Percentiles rank a stretch among this genome's conserved stretches.
phyloP scores from a whole-genome alignment of 140 eudicot genomes.

The Anethum foeniculum region DNA sequence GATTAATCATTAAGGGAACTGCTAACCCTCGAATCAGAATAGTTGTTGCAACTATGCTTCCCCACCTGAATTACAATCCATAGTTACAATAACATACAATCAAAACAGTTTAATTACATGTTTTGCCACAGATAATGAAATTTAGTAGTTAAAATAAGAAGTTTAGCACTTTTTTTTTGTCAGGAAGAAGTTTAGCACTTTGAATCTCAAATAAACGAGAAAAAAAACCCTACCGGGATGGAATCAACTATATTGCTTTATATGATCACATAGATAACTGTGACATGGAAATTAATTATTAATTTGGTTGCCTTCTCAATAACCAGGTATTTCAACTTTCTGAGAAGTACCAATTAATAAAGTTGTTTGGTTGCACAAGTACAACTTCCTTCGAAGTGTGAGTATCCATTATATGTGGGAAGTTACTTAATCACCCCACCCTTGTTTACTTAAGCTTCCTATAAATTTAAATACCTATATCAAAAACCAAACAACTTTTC shows the following conservation, averaged over 20 bases:
- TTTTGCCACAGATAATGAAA: background rate
- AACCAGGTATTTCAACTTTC: too few species aligned
- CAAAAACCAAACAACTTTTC: too few species aligned
- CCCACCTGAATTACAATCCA: conserved; percentile 54
- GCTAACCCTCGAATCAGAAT: conserved; percentile 48
- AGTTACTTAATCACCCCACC: too few species aligned
- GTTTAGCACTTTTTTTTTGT: background rate
- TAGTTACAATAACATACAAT: background rate
- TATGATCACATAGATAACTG: background rate
- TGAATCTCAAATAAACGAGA: background rate
- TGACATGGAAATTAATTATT: background rate
- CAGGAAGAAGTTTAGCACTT: background rate
- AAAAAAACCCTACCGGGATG: background rate
- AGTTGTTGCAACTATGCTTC: conserved; percentile 67
- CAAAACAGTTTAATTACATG: background rate
- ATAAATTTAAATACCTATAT: too few species aligned
- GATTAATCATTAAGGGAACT: conserved; percentile 66
- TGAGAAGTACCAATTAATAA: too few species aligned
- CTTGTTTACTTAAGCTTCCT: too few species aligned
- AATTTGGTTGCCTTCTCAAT: too few species aligned
- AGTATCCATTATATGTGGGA: too few species aligned
- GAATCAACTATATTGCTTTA: background rate
- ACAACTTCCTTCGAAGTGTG: too few species aligned
- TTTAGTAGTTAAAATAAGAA: background rate
- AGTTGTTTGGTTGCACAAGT: too few species aligned